Evolutionary conservation across 495 filamentous ascomycete genomes (phyloP), one percentile per base, ranked within the genome.

Genomic region (Immersiella caudata): DNA sequence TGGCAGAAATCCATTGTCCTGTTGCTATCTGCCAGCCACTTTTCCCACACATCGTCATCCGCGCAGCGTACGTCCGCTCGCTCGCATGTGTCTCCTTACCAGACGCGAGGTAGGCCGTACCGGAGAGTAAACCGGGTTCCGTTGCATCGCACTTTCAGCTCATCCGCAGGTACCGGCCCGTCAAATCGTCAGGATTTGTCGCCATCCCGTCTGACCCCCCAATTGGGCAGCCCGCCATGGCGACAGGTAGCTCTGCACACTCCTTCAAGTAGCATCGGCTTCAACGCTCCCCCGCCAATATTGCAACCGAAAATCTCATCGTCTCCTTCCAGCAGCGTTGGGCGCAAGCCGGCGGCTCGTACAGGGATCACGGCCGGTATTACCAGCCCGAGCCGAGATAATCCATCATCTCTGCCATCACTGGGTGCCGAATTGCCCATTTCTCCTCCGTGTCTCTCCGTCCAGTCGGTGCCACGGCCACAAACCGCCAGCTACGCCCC

Each of bases 321-420:
- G 20, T 55, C 24, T 55, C 21, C 52, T 22, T 22, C 14, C 40
- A 4, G 40, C 40, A 18, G 40, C 40, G 40, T 14, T 46, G 40
- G 14, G 7, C 22, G 52, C 52, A n/a, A 55, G n/a, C 22, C 14
- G 40, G 52, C 20, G 22, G 25, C 21, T 26, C 52, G 52, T 55
- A n/a, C 52, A 55, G 52, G 52, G 52, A n/a, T 24, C 7, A 9
- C 12, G 20, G 9, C 52, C 52, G 52, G 52, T 55, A 55, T 55
- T 55, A 55, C 52, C 52, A 55, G n/a, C 22, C 8, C 59, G 9
- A 62, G 33, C 59, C 59, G 35, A 62, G 35, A 62, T 62, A 12
- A 59, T 59, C 12, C 57, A 12, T 59, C 57, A 59, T 59, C 57
- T 59, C 57, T 33, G 29, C 6, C 4, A 5, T 22, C 4, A 8